A percentile compares a stretch with the other conserved stretches of the same genome.
These are phyloP conservation scores for Pleurotus tuoliensis DNA, from an alignment of 768 basidiomycete species.

Conservation along the genomic window DNA sequence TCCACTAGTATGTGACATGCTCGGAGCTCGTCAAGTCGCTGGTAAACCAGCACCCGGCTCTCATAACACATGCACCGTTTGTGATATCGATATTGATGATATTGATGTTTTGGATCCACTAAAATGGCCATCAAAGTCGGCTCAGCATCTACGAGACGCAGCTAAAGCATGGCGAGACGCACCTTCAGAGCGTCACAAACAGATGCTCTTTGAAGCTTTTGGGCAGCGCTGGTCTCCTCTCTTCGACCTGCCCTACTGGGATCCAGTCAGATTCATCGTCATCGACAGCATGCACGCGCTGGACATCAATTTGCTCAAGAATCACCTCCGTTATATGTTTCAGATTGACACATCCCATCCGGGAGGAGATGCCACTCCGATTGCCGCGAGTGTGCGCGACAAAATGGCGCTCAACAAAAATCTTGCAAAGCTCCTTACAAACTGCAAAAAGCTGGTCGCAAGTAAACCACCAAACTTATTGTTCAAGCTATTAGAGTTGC, in stretches of 20 bases:
- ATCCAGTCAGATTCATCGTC: slow-evolving; percentile 23
- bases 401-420: background rate
- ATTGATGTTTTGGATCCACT: slow-evolving; percentile 14
- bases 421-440: background rate
- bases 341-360: slow-evolving; percentile 14
- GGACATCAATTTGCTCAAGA: slow-evolving; percentile 26
- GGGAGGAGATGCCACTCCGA: background rate
- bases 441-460: background rate
- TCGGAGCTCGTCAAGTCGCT: slow-evolving; percentile 21
- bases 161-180: slow-evolving; percentile 17
- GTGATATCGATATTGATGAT: slow-evolving; percentile 13
- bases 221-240: slow-evolving; percentile 25
- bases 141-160: slow-evolving; percentile 12
- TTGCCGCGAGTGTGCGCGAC: background rate
- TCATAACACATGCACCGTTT: slow-evolving; percentile 19
- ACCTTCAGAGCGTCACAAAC: slow-evolving; percentile 12
- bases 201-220: slow-evolving; percentile 10
- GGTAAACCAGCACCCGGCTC: slow-evolving; percentile 16
- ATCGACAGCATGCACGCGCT: slow-evolving; percentile 41
- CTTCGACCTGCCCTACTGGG: slow-evolving; percentile 34
- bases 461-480: background rate
- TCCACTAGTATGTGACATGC: slow-evolving; percentile 21
- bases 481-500: background rate
- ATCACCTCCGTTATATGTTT: slow-evolving; percentile 26
- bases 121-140: slow-evolving; percentile 18